phyloP scores from a whole-genome alignment of 2,329 filamentous ascomycete genomes.

The Colletotrichum sp. region DNA sequence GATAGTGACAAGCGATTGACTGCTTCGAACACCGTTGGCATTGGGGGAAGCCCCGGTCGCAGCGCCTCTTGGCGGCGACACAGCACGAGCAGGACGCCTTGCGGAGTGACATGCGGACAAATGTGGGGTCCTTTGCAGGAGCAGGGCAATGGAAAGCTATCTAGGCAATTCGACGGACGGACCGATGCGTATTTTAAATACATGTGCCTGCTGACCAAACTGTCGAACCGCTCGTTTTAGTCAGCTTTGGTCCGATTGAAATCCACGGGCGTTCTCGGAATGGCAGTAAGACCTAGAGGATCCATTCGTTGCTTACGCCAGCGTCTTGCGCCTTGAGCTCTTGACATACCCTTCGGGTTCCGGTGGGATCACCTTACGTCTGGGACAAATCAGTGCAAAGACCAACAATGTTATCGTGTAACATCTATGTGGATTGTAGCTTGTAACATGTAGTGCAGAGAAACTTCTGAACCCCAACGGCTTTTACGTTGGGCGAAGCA shows the following conservation, averaged over 20 bases:
- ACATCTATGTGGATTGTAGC: not conserved
- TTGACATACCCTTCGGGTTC: not conserved
- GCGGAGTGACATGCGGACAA: constrained; percentile 13
- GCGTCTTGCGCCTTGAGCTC: not conserved
- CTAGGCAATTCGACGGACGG: not conserved
- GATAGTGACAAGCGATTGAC: not conserved
- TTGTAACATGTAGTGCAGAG: not conserved
- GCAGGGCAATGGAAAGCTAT: not conserved
- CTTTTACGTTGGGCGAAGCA: not conserved
- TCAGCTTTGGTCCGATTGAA: not conserved
- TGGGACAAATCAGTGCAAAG: not conserved
- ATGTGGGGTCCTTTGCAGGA: not conserved
- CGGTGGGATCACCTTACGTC: not conserved
- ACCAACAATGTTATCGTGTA: not conserved
- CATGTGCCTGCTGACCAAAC: not conserved
- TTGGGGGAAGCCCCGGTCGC: not conserved
- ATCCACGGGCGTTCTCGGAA: not conserved
- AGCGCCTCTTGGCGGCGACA: constrained; percentile 4
- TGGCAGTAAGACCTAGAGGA: not conserved
- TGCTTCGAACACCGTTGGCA: not conserved
- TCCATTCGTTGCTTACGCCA: not conserved
- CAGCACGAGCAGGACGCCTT: not conserved
- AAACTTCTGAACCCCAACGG: not conserved
- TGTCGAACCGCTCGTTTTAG: not conserved
- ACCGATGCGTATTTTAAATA: not conserved